These are phyloP conservation scores for Porodaedalea pini DNA, from an alignment of 1,284 basidiomycete genomes.

Conservation along the genomic window DNA sequence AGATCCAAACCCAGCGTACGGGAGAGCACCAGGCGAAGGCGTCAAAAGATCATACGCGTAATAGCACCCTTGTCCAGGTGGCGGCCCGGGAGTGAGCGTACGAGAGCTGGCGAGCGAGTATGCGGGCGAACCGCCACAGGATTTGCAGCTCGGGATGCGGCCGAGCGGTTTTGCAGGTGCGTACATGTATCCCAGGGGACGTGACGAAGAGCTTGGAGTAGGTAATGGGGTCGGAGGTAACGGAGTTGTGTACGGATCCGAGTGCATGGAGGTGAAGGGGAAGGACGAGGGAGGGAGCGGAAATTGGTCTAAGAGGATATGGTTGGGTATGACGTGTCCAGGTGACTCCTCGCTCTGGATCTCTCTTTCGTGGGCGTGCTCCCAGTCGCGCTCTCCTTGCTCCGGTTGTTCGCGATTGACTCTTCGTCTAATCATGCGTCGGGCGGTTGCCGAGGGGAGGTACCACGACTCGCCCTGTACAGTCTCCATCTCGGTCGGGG, in stretches of 20 bases:
- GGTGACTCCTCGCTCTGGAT: neutral
- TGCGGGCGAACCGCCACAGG: slow-evolving; percentile 9
- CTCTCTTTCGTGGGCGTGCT: neutral
- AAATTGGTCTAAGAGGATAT: slow-evolving; percentile 1
- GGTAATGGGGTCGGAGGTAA: neutral
- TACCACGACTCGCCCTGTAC: slow-evolving; percentile 17
- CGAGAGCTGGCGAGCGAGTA: neutral
- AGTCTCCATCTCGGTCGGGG: slow-evolving; percentile 11
- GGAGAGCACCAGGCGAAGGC: neutral
- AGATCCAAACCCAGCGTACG: neutral
- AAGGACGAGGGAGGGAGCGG: slow-evolving; percentile 3
- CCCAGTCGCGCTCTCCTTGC: neutral
- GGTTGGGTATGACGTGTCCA: slow-evolving; percentile 1
- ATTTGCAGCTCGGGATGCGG: slow-evolving; percentile 10
- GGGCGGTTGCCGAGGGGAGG: slow-evolving; percentile 12
- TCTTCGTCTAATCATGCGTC: neutral
- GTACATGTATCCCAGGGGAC: slow-evolving; percentile 17
- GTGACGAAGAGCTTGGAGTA: neutral
- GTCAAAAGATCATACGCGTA: slow-evolving; percentile 7
- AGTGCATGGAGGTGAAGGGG: neutral
- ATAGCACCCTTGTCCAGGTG: neutral
- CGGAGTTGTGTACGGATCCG: neutral
- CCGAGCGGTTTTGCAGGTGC: neutral
- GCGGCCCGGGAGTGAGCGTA: neutral
- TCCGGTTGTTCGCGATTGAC: slow-evolving; percentile 4